Evolutionary conservation across 2,329 filamentous ascomycete genomes (phyloP), one percentile per base, ranked within the genome.

Genomic region (Paecilomyces fulvus): DNA sequence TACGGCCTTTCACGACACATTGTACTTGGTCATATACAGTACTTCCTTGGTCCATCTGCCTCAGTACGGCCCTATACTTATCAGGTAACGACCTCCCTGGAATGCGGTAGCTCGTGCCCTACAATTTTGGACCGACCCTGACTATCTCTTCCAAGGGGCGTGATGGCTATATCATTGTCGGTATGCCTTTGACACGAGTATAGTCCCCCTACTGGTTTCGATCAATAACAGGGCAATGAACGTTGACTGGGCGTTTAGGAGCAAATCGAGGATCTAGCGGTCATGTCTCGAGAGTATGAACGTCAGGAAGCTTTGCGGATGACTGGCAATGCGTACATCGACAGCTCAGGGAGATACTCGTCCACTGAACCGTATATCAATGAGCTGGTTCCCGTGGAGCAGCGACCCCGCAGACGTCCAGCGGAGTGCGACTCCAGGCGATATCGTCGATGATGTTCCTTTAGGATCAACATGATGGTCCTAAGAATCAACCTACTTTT

Each of bases 191-290:
- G 55, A 79, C 77, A 59, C 71, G 75, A 67, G 77, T 78, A 64
- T 55, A 64, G 3, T 17, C n/a, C 17, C 7, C n/a, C 7, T 2
- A 3, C 37, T 8, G 7, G 7, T n/a, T 17, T 14, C 6, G 8
- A n/a, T 43, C 37, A 2, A 43, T 43, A n/a, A 17, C n/a, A 17
- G 7, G 20, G 17, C n/a, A n/a, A 20, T 17, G 12, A n/a, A n/a
- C 8, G 14, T 17, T 53, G 33, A 46, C 51, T 55, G 25, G 48
- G 51, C 54, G 11, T 4, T 28, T 58, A 79, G 77, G 70, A 75
- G 64, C 77, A 79, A 75, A 79, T 79, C 58, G 73, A 78, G 57
- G 77, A 79, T 58, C 68, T 79, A n/a, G 70, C 71, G 53, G 65
- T 66, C 28, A 74, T 78, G 67, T 78, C 76, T 10, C 65, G 72